Evolutionary conservation across 108 stramenopile species (phyloP).

Genomic region (Skeletonema tropicum): DNA sequence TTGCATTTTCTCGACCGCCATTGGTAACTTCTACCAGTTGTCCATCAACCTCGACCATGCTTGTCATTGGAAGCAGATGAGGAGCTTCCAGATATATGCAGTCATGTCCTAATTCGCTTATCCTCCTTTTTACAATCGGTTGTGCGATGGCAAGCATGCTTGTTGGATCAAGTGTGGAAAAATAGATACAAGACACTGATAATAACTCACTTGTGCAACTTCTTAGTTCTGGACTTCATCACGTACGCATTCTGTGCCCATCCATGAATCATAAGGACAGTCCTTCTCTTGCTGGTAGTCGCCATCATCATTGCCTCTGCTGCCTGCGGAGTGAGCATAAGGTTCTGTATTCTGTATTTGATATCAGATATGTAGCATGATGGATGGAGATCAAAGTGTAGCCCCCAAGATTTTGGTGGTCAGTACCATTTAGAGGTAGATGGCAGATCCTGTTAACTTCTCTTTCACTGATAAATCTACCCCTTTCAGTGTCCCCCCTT

Average conservation of each 20-base stretch:
- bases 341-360: no score
- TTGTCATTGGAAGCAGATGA: slow-evolving; percentile 43
- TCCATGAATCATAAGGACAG: slow-evolving; percentile 51
- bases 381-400: no score
- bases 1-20: slow-evolving; percentile 51
- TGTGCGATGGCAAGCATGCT: background rate
- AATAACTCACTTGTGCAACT: slow-evolving; percentile 42
- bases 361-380: no score
- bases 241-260: slow-evolving; percentile 64
- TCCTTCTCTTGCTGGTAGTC: background rate
- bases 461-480: no score
- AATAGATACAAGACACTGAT: background rate
- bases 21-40: slow-evolving; percentile 17
- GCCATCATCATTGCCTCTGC: background rate
- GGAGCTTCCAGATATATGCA: slow-evolving; percentile 58
- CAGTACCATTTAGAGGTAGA: no score
- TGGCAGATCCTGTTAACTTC: no score
- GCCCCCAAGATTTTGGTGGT: no score
- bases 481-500: no score
- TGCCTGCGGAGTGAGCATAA: no score
- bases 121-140: slow-evolving; percentile 17
- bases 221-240: slow-evolving; percentile 43
- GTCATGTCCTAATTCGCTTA: slow-evolving; percentile 48
- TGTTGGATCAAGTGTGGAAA: background rate
- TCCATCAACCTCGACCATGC: slow-evolving; percentile 40